phyloP scores from a whole-genome alignment of 2,329 filamentous ascomycete genomes.

The Apiospora malaysiana region DNA sequence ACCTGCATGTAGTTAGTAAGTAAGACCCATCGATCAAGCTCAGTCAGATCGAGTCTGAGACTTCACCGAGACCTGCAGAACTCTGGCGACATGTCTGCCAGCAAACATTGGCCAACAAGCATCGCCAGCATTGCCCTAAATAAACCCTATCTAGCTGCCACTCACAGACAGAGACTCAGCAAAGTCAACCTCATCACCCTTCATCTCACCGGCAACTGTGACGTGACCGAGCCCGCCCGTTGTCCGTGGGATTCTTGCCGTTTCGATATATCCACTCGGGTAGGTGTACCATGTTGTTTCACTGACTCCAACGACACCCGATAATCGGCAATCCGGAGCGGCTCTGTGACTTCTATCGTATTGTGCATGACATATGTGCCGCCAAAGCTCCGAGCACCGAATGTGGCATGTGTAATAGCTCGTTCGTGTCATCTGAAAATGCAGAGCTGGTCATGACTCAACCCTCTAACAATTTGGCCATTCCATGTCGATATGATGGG shows the following conservation, averaged over 20 bases:
- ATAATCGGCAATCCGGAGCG: neutral
- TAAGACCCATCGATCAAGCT: conserved; percentile 9
- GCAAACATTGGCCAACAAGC: conserved; percentile 6
- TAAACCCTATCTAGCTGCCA: neutral
- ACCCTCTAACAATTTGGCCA: neutral
- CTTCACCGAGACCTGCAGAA: conserved; percentile 18
- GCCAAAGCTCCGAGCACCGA: neutral
- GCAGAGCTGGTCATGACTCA: neutral
- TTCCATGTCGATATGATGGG: neutral
- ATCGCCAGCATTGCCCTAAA: conserved; percentile 2
- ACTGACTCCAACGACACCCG: neutral
- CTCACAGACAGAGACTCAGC: neutral
- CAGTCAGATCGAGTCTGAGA: neutral
- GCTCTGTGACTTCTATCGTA: neutral
- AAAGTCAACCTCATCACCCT: neutral
- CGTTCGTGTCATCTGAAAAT: neutral
- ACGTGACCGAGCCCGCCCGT: neutral
- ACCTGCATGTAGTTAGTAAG: neutral
- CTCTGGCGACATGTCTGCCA: conserved; percentile 3
- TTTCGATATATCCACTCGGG: neutral
- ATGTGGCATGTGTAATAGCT: neutral
- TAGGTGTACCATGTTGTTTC: neutral
- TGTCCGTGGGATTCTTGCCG: too few relatives aligned
- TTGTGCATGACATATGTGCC: neutral
- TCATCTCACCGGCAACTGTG: neutral